phyloP scores from a whole-genome alignment of 768 basidiomycete genomes.

The Chiua virens region DNA sequence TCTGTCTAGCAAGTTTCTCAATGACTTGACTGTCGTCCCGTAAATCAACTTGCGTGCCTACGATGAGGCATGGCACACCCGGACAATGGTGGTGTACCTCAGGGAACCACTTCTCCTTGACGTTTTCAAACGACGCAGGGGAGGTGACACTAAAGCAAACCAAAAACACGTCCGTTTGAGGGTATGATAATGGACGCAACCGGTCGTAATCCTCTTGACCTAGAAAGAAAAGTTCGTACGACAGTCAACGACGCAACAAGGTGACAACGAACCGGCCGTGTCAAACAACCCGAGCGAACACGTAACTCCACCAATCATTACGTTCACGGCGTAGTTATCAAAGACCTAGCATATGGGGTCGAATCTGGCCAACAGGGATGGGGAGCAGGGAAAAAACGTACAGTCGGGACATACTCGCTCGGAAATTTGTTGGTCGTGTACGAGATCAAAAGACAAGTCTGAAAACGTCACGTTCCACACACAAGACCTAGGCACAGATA shows the following conservation, averaged over 20 bases:
- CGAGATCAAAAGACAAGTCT: conserved; percentile 97
- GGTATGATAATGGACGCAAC: conserved; percentile 97
- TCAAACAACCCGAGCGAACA: conserved; percentile 98
- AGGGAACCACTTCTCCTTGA: conserved; percentile 99
- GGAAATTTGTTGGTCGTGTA: conserved; percentile 99
- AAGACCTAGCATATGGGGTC: conserved; percentile 60
- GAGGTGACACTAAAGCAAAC: conserved; percentile 98
- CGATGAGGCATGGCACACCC: conserved; percentile 97
- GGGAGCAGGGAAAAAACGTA: conserved; percentile 42
- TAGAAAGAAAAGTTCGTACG: conserved; percentile 31
- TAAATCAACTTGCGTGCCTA: conserved; percentile 97
- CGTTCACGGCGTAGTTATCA: conserved; percentile 99
- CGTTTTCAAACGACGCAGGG: conserved; percentile 99
- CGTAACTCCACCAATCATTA: conserved; percentile 99
- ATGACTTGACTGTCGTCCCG: conserved; percentile 90
- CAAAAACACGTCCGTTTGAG: conserved; percentile 98
- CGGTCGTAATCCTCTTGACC: conserved; percentile 99
- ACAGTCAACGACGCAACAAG: not conserved
- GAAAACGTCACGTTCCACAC: conserved; percentile 8
- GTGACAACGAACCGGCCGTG: conserved; percentile 81
- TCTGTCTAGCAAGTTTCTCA: conserved; percentile 95
- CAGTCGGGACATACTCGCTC: conserved; percentile 98
- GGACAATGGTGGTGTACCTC: conserved; percentile 99
- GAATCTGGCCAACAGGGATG: conserved; percentile 13
- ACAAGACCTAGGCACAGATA: not conserved